Base-by-base conservation (phyloP, 352 stramenopile species). In the Pythium brassicae region DNA sequence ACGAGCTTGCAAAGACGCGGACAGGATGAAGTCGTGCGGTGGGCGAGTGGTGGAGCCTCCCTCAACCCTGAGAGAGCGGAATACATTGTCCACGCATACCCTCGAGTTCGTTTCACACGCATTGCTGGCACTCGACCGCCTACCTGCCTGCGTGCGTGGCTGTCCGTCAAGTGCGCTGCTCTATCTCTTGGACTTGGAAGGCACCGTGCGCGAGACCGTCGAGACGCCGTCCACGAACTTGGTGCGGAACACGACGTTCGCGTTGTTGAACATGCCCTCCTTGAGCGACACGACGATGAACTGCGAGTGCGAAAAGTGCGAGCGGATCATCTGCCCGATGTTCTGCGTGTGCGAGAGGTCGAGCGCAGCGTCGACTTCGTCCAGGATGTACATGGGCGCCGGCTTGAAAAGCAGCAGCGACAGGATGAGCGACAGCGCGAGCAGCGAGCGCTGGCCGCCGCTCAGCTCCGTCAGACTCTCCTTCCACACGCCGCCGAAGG, bases 251-350 rank as follows among this genome's bases (percentile, higher is more conserved):
- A 99, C 98, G 7, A 99, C 97, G 74, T 99, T 99, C 12, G 97
- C 97, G 70, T 99, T 99, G 80, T 99, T 99, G 81, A 99, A 99
- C 97, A 99, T 99, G 46, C 97, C 97, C 79, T 99, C 97, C 74
- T 99, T 99, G 20, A 99, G 76, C 27, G 94, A 99, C 20, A 99
- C 97, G 53, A 99, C 97, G 65, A 99, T 99, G 72, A 99, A 99
- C 74, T 99, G 97, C 62, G 95, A 99, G 65, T 98, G 86, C 32
- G 89, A 97, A 71, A 99, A 99, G 72, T 99, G 97, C 32, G 96
- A 98, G 14, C 97, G 93, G 46, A 99, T 97, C 97, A 99, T 99
- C 57, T 98, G 96, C 19, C 97, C 97, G 67, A 99, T 99, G 70
- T 99, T 99, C 65, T 99, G 97, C 14, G 97, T 99, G 82, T 99